Evolutionary conservation across 2,329 filamentous ascomycete genomes (phyloP).

Genomic region (Nothophaeocryptopus gaeumannii): DNA sequence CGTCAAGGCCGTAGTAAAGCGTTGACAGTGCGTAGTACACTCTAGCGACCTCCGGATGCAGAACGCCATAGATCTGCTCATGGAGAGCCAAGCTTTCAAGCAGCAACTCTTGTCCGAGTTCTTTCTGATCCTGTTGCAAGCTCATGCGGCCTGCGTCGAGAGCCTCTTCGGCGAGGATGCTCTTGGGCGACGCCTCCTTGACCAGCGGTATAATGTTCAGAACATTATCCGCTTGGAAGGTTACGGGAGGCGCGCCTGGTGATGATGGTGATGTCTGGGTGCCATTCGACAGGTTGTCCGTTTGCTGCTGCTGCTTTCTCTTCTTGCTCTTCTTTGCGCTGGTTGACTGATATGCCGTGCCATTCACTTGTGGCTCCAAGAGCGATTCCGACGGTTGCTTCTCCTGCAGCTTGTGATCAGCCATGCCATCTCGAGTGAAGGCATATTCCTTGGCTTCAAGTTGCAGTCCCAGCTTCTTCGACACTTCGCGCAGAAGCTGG

Average conservation of each 20-base stretch:
- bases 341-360: slow-evolving; percentile 18
- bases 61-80: slow-evolving; percentile 96
- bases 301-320: slow-evolving; percentile 49
- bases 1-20: slow-evolving; percentile 95
- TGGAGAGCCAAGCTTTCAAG: slow-evolving; percentile 94
- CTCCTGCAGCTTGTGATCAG: slow-evolving; percentile 20
- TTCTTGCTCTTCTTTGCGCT: slow-evolving; percentile 53
- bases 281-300: too few species aligned
- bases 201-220: slow-evolving; percentile 90
- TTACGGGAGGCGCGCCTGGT: slow-evolving; percentile 50
- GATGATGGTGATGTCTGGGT: slow-evolving; percentile 48
- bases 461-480: slow-evolving; percentile 86
- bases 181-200: slow-evolving; percentile 91
- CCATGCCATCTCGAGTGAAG: slow-evolving; percentile 53
- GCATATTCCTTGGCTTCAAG: slow-evolving; percentile 73
- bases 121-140: slow-evolving; percentile 91
- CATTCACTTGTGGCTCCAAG: slow-evolving; percentile 35
- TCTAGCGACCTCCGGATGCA: slow-evolving; percentile 92
- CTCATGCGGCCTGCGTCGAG: slow-evolving; percentile 94
- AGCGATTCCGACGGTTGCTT: slow-evolving; percentile 33
- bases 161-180: slow-evolving; percentile 88
- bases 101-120: slow-evolving; percentile 90
- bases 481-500: slow-evolving; percentile 85
- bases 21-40: slow-evolving; percentile 94
- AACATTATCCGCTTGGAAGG: slow-evolving; percentile 81